Base-by-base conservation (phyloP, 306 rosid genomes). In the Ziziphus jujuba region DNA sequence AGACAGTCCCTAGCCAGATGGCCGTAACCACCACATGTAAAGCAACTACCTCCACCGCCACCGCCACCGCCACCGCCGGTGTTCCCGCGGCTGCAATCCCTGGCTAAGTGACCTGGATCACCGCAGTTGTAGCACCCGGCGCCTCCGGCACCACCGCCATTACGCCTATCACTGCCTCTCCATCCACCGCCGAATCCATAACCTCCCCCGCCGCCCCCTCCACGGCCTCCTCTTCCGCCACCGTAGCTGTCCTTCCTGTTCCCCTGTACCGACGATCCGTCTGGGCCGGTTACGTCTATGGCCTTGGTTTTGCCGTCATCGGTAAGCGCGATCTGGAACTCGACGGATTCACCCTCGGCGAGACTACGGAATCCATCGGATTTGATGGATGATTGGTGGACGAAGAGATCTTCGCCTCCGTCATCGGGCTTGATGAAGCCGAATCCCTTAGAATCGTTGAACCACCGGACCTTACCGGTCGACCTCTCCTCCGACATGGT, bases 351-450 rank as follows among this genome's bases (percentile, higher is more conserved):
- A 11, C 90, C 96, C 19, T 82, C 92, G 0, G 67, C 63, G 5
- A 92, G 84, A 31, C 81, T 72, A 22, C 98, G 92, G 75, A 67
- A 89, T 1, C 96, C 96, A n/a, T 92, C 92, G 69, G 96, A 89
- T 81, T 80, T 75, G 87, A 92, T 84, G 49, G 92, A 74, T 0
- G 98, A 92, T 45, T 92, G 96, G 65, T 92, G 98, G 19, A 92
- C 92, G 52, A 92, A 92, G 38, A 92, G 85, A 72, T 92, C 98
- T 2, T 88, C 95, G 13, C 83, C 76, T 5, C 82, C 96, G 25
- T 76, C 85, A 14, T 92, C 95, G 44, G 98, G 98, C 38, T 83
- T 79, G 83, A 92, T 89, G 80, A 92, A 92, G 48, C 98, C 98
- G 25, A 77, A 92, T 7, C 98, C 98, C 57, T 89, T 92, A 28